Evolutionary conservation across 495 filamentous ascomycete species (phyloP), one percentile per base, ranked within the genome.

Genomic region (Clavariopsis aquatica): DNA sequence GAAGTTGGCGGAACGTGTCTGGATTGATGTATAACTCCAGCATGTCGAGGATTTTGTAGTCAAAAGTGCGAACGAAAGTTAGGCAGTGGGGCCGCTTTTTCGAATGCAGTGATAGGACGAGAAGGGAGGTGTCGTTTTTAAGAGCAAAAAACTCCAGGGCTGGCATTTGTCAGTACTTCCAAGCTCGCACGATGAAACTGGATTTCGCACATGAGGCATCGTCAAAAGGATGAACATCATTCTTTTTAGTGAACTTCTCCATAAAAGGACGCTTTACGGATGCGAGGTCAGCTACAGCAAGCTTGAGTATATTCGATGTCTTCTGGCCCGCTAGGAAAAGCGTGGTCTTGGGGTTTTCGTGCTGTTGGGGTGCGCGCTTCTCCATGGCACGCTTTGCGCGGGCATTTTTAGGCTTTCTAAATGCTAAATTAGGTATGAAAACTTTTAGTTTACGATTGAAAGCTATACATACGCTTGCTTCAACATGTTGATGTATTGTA

Each of bases 51-150:
- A 96, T 81, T 78, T 91, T 89, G 77, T 88, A 81, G 73, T 85
- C 82, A 72, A 96, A 98, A 19, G 87, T 88, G 53, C 94, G 85
- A 28, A 85, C 79, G n/a, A 96, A 77, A 1, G 91, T 96, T 68
- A 98, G 74, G 61, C 85, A 87, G 75, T 98, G 91, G 10, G 93
- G 94, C 19, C 94, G 84, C 80, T 98, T 98, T 82, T 98, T 98
- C 75, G 80, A 89, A 78, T 87, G 86, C 73, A 83, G 87, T 26
- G 85, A 90, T 70, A 94, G 93, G 57, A 93, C 84, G 13, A 92
- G 79, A 22, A 94, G 74, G 5, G 87, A 87, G 69, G 90, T 85
- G 77, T 98, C 94, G 74, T 98, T 98, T 81, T 98, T 98, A 71
- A 91, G 85, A 64, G 87, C 87, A 79, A 98, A 89, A 80, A 98